Base-by-base conservation (phyloP, 2,329 filamentous ascomycete genomes). In the Knufia petricola region DNA sequence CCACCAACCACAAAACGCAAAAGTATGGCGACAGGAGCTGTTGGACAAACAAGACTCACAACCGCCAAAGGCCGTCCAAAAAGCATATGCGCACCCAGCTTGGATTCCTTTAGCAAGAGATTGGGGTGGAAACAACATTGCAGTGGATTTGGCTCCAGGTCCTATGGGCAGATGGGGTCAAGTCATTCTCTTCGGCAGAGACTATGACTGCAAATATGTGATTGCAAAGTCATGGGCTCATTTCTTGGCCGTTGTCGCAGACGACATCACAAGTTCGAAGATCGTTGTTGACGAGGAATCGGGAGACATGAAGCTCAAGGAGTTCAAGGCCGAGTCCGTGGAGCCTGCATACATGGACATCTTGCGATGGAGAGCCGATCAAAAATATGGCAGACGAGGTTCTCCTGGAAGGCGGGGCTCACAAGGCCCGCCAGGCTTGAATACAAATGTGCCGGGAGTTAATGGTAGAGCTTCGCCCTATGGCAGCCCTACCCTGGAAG, bases 161-260 rank as follows among this genome's bases (percentile, higher is more conserved):
- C 87, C 90, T 8, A 78, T 79, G 40, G 92, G 92, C 32, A 85
- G 82, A 64, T 98, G 92, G 90, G 92, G 92, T 47, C 92, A 98
- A 65, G 81, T 98, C 56, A 95, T 98, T 60, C 77, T 98, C 53
- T 95, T 94, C 65, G 92, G 92, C 44, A 87, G 92, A 52, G 92
- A 98, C 69, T 98, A 95, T 68, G 92, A 98, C 64, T 95, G 87
- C 68, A 98, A 98, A 71, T 98, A 95, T 63, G 92, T 98, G 4
- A 78, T 98, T 49, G 86, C 92, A 24, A 81, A 86, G 52, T 96
- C 90, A 1, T 98, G 92, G 92, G 79, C 82, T 13, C 78, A 84
- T 8, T 89, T 98, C 63, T 69, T 98, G 17, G 88, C 88, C 44
- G 78, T 82, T 26, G 78, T 95, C 4, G 88, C 92, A 24, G 92